A percentile compares a stretch with the other conserved stretches of the same genome.
phyloP scores from a whole-genome alignment of 225 moss, liverwort and hornwort species.

The Lunularia cruciata region DNA sequence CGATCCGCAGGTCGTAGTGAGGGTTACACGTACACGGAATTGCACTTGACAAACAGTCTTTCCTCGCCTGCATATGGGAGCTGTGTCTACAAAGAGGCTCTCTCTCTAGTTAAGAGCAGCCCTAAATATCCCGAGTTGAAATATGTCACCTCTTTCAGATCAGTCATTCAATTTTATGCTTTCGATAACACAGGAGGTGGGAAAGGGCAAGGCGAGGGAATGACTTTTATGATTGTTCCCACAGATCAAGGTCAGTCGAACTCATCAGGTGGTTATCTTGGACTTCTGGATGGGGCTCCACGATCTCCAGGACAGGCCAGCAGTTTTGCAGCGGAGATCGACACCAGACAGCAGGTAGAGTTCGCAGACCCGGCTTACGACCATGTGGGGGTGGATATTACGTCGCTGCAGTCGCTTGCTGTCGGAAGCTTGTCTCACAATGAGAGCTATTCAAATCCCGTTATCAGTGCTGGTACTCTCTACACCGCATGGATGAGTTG shows the following conservation, averaged over 20 bases:
- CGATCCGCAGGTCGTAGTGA: neutral
- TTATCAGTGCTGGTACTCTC: neutral
- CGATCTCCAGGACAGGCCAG: neutral
- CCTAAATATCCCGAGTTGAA: slow-evolving; percentile 22
- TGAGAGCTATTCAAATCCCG: neutral
- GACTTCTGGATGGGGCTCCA: slow-evolving; percentile 23
- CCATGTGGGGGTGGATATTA: slow-evolving; percentile 18
- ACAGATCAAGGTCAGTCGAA: neutral
- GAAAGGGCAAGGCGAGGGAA: slow-evolving; percentile 28
- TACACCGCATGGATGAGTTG: slow-evolving; percentile 24
- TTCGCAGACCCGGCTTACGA: slow-evolving; percentile 22
- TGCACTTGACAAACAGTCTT: slow-evolving; percentile 13
- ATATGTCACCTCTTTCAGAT: slow-evolving; percentile 20
- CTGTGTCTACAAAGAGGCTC: slow-evolving; percentile 17
- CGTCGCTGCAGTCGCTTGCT: slow-evolving; percentile 13
- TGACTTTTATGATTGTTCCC: slow-evolving; percentile 41
- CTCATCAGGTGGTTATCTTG: slow-evolving; percentile 11
- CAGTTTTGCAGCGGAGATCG: slow-evolving; percentile 44
- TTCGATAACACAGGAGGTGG: neutral
- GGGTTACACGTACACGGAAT: slow-evolving; percentile 8
- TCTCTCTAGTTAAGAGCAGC: slow-evolving; percentile 12
- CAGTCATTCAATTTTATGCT: slow-evolving; percentile 17
- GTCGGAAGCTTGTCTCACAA: slow-evolving; percentile 7
- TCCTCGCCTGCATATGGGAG: neutral
- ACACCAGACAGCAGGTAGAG: slow-evolving; percentile 17